Evolutionary conservation across 2,329 filamentous ascomycete species (phyloP).

Genomic region (Penicillium sp.): DNA sequence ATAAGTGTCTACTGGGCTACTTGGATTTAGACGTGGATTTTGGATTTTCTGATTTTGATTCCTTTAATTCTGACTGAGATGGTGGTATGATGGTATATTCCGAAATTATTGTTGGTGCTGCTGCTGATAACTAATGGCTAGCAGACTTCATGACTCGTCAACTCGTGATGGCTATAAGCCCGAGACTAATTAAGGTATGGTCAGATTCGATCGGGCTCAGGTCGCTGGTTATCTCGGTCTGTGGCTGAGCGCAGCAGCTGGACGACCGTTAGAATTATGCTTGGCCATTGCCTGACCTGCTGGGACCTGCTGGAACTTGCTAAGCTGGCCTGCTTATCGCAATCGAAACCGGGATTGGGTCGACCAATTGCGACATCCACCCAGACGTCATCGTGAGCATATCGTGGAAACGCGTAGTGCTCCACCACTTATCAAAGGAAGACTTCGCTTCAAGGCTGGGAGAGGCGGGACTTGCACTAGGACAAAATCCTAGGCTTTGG

Average conservation of each 20-base stretch:
- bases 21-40: too few relatives aligned
- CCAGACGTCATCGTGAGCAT: neutral
- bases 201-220: neutral
- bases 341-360: neutral
- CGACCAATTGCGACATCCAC: neutral
- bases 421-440: constrained; percentile 1
- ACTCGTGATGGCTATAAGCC: neutral
- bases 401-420: constrained; percentile 3
- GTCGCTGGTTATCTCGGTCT: neutral
- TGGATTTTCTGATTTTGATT: too few relatives aligned
- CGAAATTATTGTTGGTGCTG: neutral
- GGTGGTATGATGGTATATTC: neutral
- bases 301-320: neutral
- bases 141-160: neutral
- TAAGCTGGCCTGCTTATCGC: neutral
- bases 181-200: neutral
- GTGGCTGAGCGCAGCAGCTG: neutral
- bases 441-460: neutral
- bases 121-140: neutral
- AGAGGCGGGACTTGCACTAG: neutral
- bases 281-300: neutral
- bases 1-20: neutral
- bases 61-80: too few relatives aligned
- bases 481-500: neutral
- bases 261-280: neutral